Evolutionary conservation across 2,329 filamentous ascomycete species (phyloP).

Genomic region (Mollisia scopiformis): DNA sequence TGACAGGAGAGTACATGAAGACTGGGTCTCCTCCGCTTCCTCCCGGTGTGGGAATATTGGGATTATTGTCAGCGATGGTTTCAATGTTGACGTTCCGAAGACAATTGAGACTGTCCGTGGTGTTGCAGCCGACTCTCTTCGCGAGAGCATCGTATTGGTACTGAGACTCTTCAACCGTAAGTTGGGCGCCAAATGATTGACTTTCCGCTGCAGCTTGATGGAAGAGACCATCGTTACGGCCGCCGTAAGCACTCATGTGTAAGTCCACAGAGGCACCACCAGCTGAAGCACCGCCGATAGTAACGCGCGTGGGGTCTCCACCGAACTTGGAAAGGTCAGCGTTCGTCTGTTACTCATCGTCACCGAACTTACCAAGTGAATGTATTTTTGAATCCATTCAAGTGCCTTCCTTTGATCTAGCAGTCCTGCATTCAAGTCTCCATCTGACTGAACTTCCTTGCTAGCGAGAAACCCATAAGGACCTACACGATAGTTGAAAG

Average conservation of each 20-base stretch:
- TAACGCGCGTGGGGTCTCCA: constrained; percentile 67
- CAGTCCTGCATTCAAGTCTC: constrained; percentile 69
- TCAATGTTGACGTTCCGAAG: constrained; percentile 46
- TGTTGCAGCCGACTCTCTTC: constrained; percentile 45
- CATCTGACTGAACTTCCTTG: constrained; percentile 50
- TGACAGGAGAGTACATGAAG: constrained; percentile 57
- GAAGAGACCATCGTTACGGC: constrained; percentile 51
- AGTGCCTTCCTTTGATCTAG: constrained; percentile 71
- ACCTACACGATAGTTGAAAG: constrained; percentile 77
- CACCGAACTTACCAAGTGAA: constrained; percentile 44
- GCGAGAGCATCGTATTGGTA: constrained; percentile 57
- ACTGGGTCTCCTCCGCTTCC: constrained; percentile 42
- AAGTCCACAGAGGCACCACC: constrained; percentile 68
- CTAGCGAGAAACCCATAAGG: constrained; percentile 72
- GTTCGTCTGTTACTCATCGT: neutral
- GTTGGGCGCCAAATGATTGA: constrained; percentile 52
- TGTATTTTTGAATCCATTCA: constrained; percentile 70
- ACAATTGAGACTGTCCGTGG: constrained; percentile 46
- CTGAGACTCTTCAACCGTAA: constrained; percentile 49
- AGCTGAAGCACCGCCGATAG: constrained; percentile 51
- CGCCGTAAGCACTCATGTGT: constrained; percentile 61
- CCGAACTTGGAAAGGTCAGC: constrained; percentile 56
- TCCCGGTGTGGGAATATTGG: constrained; percentile 40
- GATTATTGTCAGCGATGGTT: constrained; percentile 47
- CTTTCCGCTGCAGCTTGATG: constrained; percentile 54